Conservation (phyloP, 2,329 filamentous ascomycete genomes). For the Fusarium transvaalense region DNA sequence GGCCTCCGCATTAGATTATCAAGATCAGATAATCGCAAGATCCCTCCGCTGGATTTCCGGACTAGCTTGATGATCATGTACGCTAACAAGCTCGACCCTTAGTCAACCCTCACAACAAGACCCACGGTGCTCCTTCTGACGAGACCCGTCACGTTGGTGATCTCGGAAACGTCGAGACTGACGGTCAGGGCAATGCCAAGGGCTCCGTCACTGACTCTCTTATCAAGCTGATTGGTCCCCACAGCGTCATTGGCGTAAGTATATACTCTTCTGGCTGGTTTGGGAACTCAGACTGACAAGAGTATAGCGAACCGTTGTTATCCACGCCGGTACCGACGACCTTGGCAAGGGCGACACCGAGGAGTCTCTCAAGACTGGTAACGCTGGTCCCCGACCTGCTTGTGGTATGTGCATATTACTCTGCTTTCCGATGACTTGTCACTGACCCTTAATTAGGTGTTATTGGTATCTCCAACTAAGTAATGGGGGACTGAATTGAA, state of each 20-base stretch:
- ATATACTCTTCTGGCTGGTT: background rate
- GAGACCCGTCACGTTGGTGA: conserved; percentile 94
- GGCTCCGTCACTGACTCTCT: conserved; percentile 83
- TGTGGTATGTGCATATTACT: conserved; percentile 75
- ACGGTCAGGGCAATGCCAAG: conserved; percentile 89
- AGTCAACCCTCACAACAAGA: conserved; percentile 97
- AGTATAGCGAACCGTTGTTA: conserved; percentile 86
- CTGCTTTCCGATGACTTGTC: background rate
- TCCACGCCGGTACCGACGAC: conserved; percentile 96
- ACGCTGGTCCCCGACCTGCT: conserved; percentile 91
- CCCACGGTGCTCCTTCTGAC: conserved; percentile 88
- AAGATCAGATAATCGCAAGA: background rate
- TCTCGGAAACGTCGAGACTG: conserved; percentile 96
- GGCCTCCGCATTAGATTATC: background rate
- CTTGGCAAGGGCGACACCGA: conserved; percentile 92
- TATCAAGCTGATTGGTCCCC: conserved; percentile 94
- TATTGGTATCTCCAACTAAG: conserved; percentile 86
- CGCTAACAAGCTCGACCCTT: conserved; percentile 25
- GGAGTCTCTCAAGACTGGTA: conserved; percentile 98
- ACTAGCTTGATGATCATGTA: background rate
- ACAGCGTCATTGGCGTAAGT: conserved; percentile 92
- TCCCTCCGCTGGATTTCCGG: background rate
- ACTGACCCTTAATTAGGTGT: conserved; percentile 68
- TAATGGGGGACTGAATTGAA: conserved; percentile 16
- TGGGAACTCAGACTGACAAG: conserved; percentile 8